phyloP scores from a whole-genome alignment of 2,329 filamentous ascomycete genomes.

The Chaetothyriales sp. region DNA sequence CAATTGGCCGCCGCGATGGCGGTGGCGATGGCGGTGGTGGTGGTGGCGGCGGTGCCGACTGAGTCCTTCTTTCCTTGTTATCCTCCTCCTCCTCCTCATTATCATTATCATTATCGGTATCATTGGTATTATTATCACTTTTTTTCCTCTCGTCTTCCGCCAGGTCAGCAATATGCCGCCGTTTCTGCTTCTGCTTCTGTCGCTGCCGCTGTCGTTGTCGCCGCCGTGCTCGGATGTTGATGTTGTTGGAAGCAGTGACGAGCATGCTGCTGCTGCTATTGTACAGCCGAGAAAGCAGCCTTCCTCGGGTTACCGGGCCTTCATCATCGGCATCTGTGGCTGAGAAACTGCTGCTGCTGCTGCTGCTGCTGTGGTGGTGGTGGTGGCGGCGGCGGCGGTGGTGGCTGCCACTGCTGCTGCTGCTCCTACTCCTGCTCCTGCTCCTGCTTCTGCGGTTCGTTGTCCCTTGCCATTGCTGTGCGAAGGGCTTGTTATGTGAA shows the following conservation, averaged over 20 bases:
- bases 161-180: not conserved
- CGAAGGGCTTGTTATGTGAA: too few species aligned
- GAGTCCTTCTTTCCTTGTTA: too few species aligned
- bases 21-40: too few species aligned
- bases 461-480: too few species aligned
- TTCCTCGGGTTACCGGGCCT: not conserved
- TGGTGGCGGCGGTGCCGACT: too few species aligned
- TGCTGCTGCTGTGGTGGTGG: not conserved
- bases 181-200: not conserved
- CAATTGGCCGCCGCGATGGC: too few species aligned
- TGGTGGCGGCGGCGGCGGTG: too few species aligned
- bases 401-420: too few species aligned
- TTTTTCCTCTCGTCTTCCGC: not conserved
- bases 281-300: not conserved
- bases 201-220: not conserved
- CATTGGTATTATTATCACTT: not conserved
- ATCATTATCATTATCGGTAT: not conserved
- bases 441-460: not conserved
- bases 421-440: too few species aligned
- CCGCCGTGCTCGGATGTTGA: not conserved
- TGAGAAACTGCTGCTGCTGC: not conserved
- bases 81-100: too few species aligned
- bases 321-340: not conserved
- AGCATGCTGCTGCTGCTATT: not conserved
- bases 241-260: too few species aligned